phyloP scores from a whole-genome alignment of 2,329 filamentous ascomycete genomes.

The Ustulina deusta region DNA sequence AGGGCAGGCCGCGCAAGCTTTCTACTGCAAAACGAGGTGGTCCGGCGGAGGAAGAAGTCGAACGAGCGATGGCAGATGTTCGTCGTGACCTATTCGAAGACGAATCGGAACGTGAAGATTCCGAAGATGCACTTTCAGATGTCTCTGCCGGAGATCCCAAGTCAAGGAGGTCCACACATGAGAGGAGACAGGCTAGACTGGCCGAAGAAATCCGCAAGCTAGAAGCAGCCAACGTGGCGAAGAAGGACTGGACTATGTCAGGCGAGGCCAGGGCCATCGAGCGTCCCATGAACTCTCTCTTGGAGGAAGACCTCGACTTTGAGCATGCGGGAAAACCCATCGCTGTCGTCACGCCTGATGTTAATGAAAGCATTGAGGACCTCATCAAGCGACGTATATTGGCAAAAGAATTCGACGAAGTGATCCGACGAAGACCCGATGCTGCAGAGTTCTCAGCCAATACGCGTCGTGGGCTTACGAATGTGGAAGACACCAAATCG shows the following conservation, averaged over 20 bases:
- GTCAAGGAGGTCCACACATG: conserved; percentile 84
- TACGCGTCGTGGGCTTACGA: conserved; percentile 77
- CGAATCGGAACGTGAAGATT: conserved; percentile 72
- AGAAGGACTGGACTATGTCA: conserved; percentile 88
- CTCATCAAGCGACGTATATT: conserved; percentile 95
- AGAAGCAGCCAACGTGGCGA: conserved; percentile 88
- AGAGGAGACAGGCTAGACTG: conserved; percentile 86
- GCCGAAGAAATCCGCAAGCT: conserved; percentile 91
- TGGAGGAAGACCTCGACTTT: conserved; percentile 96
- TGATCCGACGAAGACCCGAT: conserved; percentile 83
- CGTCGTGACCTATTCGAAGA: conserved; percentile 93
- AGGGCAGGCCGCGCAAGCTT: conserved; percentile 58
- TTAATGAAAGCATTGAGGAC: conserved; percentile 90
- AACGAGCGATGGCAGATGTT: conserved; percentile 87
- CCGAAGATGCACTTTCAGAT: conserved; percentile 73
- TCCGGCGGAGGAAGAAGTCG: conserved; percentile 74
- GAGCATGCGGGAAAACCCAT: conserved; percentile 95
- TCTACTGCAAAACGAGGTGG: conserved; percentile 57
- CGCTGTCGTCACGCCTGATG: conserved; percentile 90
- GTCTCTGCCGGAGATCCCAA: conserved; percentile 76
- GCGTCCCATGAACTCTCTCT: conserved; percentile 88
- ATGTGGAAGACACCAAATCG: conserved; percentile 89
- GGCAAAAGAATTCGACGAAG: conserved; percentile 90
- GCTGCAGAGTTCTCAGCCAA: conserved; percentile 69
- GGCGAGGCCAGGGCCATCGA: conserved; percentile 88